These are phyloP conservation scores for Lecanicillium sp. DNA, from an alignment of 2,329 filamentous ascomycete genomes.

Conservation along the genomic window DNA sequence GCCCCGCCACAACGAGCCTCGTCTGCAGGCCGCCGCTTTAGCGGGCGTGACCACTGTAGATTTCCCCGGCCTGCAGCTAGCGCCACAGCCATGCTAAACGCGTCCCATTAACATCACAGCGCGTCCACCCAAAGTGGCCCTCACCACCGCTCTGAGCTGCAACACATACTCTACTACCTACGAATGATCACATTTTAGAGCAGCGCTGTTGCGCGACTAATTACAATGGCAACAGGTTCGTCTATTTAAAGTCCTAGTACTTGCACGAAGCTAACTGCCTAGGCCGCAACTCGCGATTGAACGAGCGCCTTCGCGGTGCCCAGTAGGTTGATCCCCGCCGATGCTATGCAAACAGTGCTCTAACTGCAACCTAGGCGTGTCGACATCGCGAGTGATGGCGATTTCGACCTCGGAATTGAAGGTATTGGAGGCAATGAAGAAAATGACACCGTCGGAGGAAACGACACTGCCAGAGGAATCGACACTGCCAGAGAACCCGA, in stretches of 20 bases:
- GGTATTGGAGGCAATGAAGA: no score
- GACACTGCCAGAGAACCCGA: background rate
- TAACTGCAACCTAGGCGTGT: constrained; percentile 37
- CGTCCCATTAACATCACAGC: background rate
- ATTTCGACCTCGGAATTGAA: constrained; percentile 49
- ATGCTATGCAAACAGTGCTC: background rate
- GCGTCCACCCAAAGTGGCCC: background rate
- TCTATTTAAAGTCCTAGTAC: background rate
- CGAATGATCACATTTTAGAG: background rate
- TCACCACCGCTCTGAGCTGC: no score
- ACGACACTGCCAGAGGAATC: background rate
- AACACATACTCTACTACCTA: no score
- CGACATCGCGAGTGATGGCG: constrained; percentile 51
- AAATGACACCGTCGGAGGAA: background rate
- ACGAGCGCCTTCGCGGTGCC: constrained; percentile 59
- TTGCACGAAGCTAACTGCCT: background rate
- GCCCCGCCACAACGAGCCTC: background rate
- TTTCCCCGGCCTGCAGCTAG: background rate
- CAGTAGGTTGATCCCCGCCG: constrained; percentile 39
- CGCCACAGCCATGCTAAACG: background rate
- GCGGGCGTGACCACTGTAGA: background rate
- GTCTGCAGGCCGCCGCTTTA: no score
- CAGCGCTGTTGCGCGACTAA: no score
- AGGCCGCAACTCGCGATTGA: constrained; percentile 43
- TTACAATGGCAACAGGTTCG: constrained; percentile 6